phyloP scores from a whole-genome alignment of 352 stramenopile species.

The Aphanomyces invadans region DNA sequence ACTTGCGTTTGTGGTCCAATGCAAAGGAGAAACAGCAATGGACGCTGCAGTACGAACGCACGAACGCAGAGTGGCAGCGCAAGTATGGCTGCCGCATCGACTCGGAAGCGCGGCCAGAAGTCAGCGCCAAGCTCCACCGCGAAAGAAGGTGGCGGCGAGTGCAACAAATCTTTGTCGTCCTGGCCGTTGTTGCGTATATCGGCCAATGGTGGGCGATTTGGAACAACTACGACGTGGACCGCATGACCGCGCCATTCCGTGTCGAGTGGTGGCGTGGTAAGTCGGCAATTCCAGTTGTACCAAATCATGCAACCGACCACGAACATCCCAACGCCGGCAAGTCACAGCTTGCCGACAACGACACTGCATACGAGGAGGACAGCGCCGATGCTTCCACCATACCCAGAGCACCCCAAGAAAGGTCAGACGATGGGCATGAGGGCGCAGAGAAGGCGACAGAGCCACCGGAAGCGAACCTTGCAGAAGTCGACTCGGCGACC shows the following conservation, averaged over 20 bases:
- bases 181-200: not conserved
- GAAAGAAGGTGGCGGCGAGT: conserved; percentile 7
- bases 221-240: not conserved
- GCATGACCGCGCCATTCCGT: not conserved
- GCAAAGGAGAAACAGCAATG: conserved; percentile 1
- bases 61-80: conserved; percentile 7
- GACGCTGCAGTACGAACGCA: not conserved
- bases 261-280: not conserved
- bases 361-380: no score
- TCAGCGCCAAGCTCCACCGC: not conserved
- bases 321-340: not conserved
- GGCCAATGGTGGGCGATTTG: conserved; percentile 9
- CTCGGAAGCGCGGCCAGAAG: conserved; percentile 16
- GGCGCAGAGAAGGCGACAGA: no score
- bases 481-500: no score
- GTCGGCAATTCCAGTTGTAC: not conserved
- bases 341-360: not conserved
- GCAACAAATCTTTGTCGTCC: not conserved
- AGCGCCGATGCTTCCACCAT: no score
- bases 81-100: conserved; percentile 23
- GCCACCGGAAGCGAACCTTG: no score
- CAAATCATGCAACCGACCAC: not conserved
- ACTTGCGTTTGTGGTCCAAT: not conserved
- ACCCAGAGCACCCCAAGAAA: no score
- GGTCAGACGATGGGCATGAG: no score